Base-by-base conservation (phyloP, 805 yeast genomes). In the Schizosaccharomyces japonicus region DNA sequence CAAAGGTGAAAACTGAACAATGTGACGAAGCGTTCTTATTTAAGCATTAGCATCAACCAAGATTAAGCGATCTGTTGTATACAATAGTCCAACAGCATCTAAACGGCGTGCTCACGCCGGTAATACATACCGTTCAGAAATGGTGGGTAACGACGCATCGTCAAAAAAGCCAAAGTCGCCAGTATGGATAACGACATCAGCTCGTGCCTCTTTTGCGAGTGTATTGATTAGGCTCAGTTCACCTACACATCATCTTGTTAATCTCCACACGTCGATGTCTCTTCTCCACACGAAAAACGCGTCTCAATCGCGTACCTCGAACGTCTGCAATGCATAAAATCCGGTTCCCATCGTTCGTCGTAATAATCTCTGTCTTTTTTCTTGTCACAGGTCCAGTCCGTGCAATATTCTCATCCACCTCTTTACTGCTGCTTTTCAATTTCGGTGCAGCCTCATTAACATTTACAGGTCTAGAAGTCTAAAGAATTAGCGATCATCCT, bases 81-180 rank as follows among this genome's bases (percentile, higher is more conserved):
- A n/a, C n/a, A n/a, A n/a, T n/a, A 13, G 13, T 5, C 28, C 17
- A 15, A 36, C 27, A 10, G 13, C 1, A 36, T 3, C 1, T 17
- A 36, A 15, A 23, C 28, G 13, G 15, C 17, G 10, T 19, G 13
- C 2, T 15, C n/a, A 8, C 13, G 7, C 11, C 7, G 11, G 13
- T 13, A 29, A 29, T 4, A 36, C 60, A 54, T 72, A 76, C 47
- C 68, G 72, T 55, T 69, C 76, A 57, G 70, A 70, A 49, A 73
- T 75, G 55, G 65, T 62, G 21, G 59, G 63, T 5, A 78, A 66
- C 39, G 79, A 71, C 15, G 68, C 70, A 31, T 61, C 61, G 54
- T 78, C 80, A 61, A 79, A 73, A 57, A 80, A 78, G 10, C 92
- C 92, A 63, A 78, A 79, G 51, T 75, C 76, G n/a, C 87, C 85